Evolutionary conservation across 306 rosid species (phyloP), one percentile per base, ranked within the genome.

Genomic region (Pterocarpus macrocarpus): DNA sequence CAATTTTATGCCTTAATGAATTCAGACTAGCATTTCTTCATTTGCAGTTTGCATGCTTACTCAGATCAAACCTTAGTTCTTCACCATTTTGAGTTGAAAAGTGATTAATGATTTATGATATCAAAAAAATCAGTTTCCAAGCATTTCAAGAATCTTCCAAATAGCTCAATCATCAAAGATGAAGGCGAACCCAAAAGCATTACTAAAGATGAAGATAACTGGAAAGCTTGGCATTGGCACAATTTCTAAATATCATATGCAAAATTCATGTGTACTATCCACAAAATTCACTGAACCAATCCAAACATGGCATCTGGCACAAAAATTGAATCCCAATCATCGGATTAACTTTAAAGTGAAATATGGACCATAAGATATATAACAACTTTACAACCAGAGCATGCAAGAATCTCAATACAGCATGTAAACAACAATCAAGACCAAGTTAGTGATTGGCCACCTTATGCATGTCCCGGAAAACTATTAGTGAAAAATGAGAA

Each of bases 121-220:
- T 28, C 52, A 15, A 57, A 32, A 28, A 16, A 44, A 17, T 64
- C 7, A 15, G 58, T n/a, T 69, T 16, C 16, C 41, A 16, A 15
- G 56, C 57, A 77, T 65, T 77, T 58, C 35, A 17, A 77, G 16
- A 56, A 52, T 15, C 56, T 65, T 66, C 55, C 11, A 28, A 39
- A 53, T 7, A 1, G 17, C 33, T 79, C 16, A 79, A 62, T 43
- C 28, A 47, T 33, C 7, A 36, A 5, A 69, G 32, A 47, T n/a
- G 43, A 79, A 5, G 22, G 39, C 28, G n/a, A 44, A 32, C 36
- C 5, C 28, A 56, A 56, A 39, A 53, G n/a, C 75, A 57, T 9
- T 55, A n/a, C 44, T 58, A 16, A 78, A 41, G 55, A 44, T 15
- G 0, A 57, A 50, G 43, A 32, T 47, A 43, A 78, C 41, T 38